Base-by-base conservation (phyloP, 768 basidiomycete genomes). In the Roridomyces roridus region DNA sequence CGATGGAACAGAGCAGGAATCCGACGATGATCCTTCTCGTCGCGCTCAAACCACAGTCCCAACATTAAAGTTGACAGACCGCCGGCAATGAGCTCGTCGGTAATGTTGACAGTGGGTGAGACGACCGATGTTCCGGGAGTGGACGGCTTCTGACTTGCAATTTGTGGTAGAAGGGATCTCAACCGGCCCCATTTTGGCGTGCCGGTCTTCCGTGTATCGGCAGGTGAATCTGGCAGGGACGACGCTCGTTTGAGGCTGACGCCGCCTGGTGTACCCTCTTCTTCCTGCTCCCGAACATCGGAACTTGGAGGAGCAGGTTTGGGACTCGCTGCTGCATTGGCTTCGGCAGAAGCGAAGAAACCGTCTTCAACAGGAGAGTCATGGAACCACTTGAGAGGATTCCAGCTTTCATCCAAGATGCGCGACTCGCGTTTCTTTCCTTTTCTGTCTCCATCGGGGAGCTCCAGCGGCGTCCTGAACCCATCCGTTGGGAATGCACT, bases 31-130 rank as follows among this genome's bases (percentile, higher is more conserved):
- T 78, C 85, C 63, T 86, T 88, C 72, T 96, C 93, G 68, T 95
- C 94, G 26, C 87, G 86, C 65, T 95, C 92, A 59, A 94, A 87
- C 86, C 91, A 92, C 62, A 96, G 79, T 25, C 86, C 82, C 34
- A 93, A 71, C 82, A 95, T 88, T 28, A 94, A 75, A 15, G 86
- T 82, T 1, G 91, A 89, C 6, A 96, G 82, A 17, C 91, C 89
- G 5, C 92, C 89, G 3, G 85, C 81, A 14, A 92, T 88, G 41
- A 94, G 84, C 63, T 94, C 92, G 60, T 94, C 91, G 6, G 84
- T 89, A 47, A 94, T 88, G 65, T 90, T 90, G 28, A 92, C 88
- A 5, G 78, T 70, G 4, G 77, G 70, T 1, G 83, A 74, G 23
- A 87, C 79, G 23, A 77, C 76, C 7, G 86, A 82, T 23, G 82